These are phyloP conservation scores for Gracilaria caudata DNA, from an alignment of 23 red algal genomes.

Conservation along the genomic window DNA sequence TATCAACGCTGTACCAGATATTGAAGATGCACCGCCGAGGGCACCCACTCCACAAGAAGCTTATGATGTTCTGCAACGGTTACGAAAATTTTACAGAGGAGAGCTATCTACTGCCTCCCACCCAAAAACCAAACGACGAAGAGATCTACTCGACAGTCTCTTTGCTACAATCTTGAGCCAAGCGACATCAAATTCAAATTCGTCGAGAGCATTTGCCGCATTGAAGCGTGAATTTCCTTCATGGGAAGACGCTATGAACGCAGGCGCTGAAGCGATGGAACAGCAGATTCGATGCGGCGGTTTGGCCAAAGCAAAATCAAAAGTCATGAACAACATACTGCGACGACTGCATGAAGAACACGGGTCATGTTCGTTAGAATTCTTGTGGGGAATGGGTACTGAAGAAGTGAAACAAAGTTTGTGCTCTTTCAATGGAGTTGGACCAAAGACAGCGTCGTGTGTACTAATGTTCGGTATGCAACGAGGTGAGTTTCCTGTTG, in stretches of 20 bases:
- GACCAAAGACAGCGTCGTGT: constrained; percentile 87
- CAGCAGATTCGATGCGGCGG: constrained; percentile 69
- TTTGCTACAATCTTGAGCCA: constrained; percentile 85
- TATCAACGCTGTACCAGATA: neutral
- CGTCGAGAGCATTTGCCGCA: constrained; percentile 31
- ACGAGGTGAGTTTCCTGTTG: constrained; percentile 83
- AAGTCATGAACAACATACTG: constrained; percentile 62
- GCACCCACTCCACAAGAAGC: constrained; percentile 28
- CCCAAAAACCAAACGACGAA: constrained; percentile 24
- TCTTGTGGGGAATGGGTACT: constrained; percentile 38
- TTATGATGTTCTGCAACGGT: constrained; percentile 6
- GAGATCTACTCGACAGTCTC: constrained; percentile 72
- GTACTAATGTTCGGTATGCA: constrained; percentile 78
- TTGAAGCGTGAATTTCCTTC: constrained; percentile 27
- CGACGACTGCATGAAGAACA: constrained; percentile 31
- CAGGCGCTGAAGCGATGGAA: constrained; percentile 50
- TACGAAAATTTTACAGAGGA: constrained; percentile 22
- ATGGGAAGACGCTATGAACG: constrained; percentile 71
- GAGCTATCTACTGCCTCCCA: constrained; percentile 29
- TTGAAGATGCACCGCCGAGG: constrained; percentile 1
- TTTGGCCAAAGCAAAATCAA: constrained; percentile 64
- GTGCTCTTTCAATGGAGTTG: constrained; percentile 68
- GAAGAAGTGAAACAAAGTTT: constrained; percentile 48
- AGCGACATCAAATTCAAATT: constrained; percentile 75
- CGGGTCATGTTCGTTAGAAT: constrained; percentile 50